Percentiles rank a stretch among this genome's conserved stretches.
Evolutionary conservation across 2,329 filamentous ascomycete genomes (phyloP).

Genomic region (Neonectria coccinea): DNA sequence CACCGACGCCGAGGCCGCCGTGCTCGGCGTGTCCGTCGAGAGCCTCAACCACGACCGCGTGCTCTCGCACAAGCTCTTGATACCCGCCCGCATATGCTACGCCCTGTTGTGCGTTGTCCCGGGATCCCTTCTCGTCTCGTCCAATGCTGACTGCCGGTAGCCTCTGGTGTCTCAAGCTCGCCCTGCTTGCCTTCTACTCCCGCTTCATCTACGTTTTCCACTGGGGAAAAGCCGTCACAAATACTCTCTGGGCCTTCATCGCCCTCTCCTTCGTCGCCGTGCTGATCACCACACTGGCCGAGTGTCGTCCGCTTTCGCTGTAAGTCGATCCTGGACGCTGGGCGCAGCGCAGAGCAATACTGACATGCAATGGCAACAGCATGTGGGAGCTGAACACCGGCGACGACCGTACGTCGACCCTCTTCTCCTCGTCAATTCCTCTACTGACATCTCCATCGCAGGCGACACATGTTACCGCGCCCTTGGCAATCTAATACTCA

Average conservation of each 20-base stretch:
- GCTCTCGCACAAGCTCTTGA: conserved; percentile 44
- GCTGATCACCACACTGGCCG: conserved; percentile 43
- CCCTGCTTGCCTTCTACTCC: conserved; percentile 47
- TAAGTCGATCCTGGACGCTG: conserved; percentile 12
- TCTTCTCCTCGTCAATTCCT: background rate
- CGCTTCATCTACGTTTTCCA: conserved; percentile 45
- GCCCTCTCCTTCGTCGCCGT: conserved; percentile 44
- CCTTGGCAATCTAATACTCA: conserved; percentile 45
- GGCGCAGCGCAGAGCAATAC: background rate
- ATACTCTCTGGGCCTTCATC: conserved; percentile 44
- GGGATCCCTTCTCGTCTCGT: no score
- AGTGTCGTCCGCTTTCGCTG: conserved; percentile 45
- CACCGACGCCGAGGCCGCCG: conserved; percentile 37
- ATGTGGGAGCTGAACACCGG: conserved; percentile 30
- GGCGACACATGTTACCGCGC: conserved; percentile 40
- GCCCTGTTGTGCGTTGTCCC: conserved; percentile 44
- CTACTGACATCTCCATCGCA: conserved; percentile 13
- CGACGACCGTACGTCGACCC: conserved; percentile 3
- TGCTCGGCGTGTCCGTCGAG: conserved; percentile 26
- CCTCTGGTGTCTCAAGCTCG: conserved; percentile 48
- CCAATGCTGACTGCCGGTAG: conserved; percentile 35
- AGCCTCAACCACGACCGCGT: conserved; percentile 38
- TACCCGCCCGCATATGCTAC: conserved; percentile 47
- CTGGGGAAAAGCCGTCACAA: conserved; percentile 40
- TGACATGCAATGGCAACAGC: conserved; percentile 23